Conservation (phyloP, 2,329 filamentous ascomycete species). For the Fusarium lateritium region DNA sequence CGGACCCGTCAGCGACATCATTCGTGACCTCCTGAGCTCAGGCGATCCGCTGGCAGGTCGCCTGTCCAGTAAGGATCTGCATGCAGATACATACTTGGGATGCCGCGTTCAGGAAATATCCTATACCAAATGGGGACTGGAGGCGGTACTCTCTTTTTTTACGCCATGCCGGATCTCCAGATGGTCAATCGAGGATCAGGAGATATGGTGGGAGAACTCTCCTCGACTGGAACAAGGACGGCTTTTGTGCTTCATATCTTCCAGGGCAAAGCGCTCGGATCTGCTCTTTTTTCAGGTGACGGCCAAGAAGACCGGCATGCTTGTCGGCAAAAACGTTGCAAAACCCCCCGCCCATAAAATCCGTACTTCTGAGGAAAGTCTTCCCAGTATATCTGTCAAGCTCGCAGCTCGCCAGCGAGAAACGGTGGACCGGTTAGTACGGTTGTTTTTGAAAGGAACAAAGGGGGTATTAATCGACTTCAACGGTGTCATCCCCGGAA, state of each 20-base stretch:
- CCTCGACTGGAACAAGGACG: constrained; percentile 18
- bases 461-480: constrained; percentile 30
- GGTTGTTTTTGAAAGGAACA: not conserved
- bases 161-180: not conserved
- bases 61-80: not conserved
- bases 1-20: constrained; percentile 11
- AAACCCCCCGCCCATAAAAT: too few relatives aligned
- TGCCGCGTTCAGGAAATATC: not conserved
- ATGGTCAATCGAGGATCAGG: constrained; percentile 2
- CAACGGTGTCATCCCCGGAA: constrained; percentile 25
- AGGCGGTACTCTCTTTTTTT: not conserved
- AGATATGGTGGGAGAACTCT: constrained; percentile 27
- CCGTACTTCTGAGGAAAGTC: not conserved
- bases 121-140: not conserved
- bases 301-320: not conserved
- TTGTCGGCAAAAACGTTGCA: too few relatives aligned
- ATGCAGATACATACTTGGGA: constrained; percentile 8
- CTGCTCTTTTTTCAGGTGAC: constrained; percentile 22
- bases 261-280: not conserved
- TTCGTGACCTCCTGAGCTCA: not conserved
- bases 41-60: not conserved
- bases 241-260: constrained; percentile 22
- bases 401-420: constrained; percentile 3
- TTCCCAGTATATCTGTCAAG: constrained; percentile 14
- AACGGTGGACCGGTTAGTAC: not conserved